A percentile compares a stretch with the other conserved stretches of the same genome.
phyloP scores from a whole-genome alignment of 257 asterid genomes.

The Nicotiana otophora region DNA sequence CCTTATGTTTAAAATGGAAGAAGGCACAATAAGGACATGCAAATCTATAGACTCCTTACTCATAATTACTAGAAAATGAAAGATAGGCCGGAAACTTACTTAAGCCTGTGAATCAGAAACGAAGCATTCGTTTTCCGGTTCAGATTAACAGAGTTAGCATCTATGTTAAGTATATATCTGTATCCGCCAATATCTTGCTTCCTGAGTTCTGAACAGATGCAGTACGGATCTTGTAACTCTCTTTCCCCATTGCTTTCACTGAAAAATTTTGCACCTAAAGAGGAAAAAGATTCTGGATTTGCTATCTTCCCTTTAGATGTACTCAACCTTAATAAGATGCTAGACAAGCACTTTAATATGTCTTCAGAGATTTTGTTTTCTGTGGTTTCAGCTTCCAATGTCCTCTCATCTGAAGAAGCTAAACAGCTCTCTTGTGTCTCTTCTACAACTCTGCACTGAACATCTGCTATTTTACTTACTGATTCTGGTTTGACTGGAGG shows the following conservation, averaged over 20 bases:
- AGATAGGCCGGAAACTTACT: conserved; percentile 27
- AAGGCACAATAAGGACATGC: background rate
- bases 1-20: conserved; percentile 33
- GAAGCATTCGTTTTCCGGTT: conserved; percentile 46
- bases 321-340: conserved; percentile 54
- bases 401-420: conserved; percentile 42
- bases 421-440: conserved; percentile 56
- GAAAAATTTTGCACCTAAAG: conserved; percentile 21
- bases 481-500: conserved; percentile 31
- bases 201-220: conserved; percentile 21
- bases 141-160: conserved; percentile 46
- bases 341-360: conserved; percentile 61
- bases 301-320: conserved; percentile 52
- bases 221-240: conserved; percentile 53
- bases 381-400: conserved; percentile 38
- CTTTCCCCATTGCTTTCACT: conserved; percentile 22
- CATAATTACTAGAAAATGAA: background rate
- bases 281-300: conserved; percentile 42
- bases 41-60: background rate
- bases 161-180: conserved; percentile 35
- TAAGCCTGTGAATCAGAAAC: conserved; percentile 51
- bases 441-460: conserved; percentile 60
- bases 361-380: conserved; percentile 58
- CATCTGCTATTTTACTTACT: conserved; percentile 26
- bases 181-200: conserved; percentile 51